These are phyloP conservation scores for Termitomyces sp. DNA, from an alignment of 768 basidiomycete genomes.

Conservation along the genomic window DNA sequence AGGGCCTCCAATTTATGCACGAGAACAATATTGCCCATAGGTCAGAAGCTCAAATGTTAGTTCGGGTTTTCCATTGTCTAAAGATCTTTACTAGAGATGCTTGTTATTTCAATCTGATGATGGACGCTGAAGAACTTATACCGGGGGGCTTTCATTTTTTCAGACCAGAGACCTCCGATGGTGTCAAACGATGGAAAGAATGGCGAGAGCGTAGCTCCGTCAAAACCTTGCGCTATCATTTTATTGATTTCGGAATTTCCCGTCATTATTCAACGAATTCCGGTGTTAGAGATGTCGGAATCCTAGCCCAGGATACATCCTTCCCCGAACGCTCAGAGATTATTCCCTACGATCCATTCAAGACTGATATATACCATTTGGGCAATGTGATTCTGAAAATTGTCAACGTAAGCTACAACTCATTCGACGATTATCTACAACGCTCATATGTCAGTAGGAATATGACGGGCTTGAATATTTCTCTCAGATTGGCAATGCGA, in stretches of 20 bases:
- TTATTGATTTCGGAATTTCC: constrained; percentile 33
- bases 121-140: constrained; percentile 23
- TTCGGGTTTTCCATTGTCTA: not conserved
- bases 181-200: constrained; percentile 5
- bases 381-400: constrained; percentile 12
- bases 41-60: not conserved
- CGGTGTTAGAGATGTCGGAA: constrained; percentile 11
- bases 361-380: too few relatives aligned
- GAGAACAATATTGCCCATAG: constrained; percentile 16
- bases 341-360: constrained; percentile 6
- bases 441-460: not conserved
- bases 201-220: constrained; percentile 21
- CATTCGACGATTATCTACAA: not conserved
- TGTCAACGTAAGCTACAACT: not conserved
- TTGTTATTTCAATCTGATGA: constrained; percentile 25
- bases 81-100: not conserved
- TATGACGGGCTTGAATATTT: not conserved
- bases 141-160: constrained; percentile 20
- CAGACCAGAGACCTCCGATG: constrained; percentile 4
- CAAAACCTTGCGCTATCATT: constrained; percentile 25
- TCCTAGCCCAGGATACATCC: constrained; percentile 33
- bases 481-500: not conserved
- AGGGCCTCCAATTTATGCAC: constrained; percentile 20
- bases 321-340: constrained; percentile 25
- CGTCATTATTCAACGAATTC: constrained; percentile 12